Conservation (phyloP, 2,329 filamentous ascomycete genomes). For the Xylaria sp. region DNA sequence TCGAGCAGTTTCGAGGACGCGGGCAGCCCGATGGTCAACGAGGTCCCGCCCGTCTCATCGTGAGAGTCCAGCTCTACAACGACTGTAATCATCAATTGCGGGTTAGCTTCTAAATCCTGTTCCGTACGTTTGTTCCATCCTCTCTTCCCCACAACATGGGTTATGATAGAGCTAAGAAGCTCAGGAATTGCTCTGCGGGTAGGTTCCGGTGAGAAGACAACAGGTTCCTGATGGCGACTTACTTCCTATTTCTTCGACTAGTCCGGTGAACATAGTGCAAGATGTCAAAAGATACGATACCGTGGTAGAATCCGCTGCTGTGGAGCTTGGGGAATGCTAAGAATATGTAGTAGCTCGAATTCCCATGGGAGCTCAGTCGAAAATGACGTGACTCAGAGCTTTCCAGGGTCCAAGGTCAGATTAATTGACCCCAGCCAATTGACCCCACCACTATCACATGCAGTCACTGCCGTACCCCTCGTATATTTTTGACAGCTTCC, state of each 20-base stretch:
- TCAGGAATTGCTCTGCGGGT: not conserved
- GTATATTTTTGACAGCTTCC: no score
- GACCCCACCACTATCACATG: conserved; percentile 25
- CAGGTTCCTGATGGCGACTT: conserved; percentile 45
- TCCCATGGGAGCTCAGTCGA: not conserved
- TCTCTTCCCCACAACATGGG: conserved; percentile 2
- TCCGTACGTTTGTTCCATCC: not conserved
- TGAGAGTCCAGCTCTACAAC: conserved; percentile 81
- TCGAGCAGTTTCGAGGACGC: conserved; percentile 73
- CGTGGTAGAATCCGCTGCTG: not conserved
- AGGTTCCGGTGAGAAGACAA: not conserved
- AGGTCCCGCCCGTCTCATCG: conserved; percentile 86
- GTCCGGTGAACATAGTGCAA: conserved; percentile 85
- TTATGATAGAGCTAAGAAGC: not conserved
- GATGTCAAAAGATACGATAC: not conserved
- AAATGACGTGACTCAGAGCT: conserved; percentile 17
- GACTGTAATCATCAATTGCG: conserved; percentile 56
- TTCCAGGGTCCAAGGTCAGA: not conserved
- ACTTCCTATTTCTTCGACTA: conserved; percentile 94
- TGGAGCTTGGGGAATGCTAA: not conserved
- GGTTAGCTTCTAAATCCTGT: conserved; percentile 31
- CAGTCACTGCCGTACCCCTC: not conserved
- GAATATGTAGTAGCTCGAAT: not conserved
- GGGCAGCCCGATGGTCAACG: conserved; percentile 79
- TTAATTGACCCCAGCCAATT: conserved; percentile 3